Conservation (phyloP, 768 basidiomycete genomes). For the Leccinum fibrillosum region DNA sequence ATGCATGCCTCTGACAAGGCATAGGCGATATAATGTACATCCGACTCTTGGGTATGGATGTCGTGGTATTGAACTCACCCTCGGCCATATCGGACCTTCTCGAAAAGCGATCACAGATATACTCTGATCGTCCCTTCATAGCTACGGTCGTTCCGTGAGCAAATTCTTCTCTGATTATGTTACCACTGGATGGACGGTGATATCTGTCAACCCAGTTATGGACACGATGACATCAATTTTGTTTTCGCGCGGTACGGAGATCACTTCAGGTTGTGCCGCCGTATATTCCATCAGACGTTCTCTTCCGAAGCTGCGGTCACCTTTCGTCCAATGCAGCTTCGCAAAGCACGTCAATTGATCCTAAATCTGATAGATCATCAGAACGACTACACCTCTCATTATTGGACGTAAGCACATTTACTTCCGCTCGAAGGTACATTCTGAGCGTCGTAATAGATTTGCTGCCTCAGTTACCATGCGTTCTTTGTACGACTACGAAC, state of each 20-base stretch:
- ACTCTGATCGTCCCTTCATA: constrained; percentile 47
- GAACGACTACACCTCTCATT: constrained; percentile 4
- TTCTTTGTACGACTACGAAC: constrained; percentile 20
- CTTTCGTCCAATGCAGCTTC: constrained; percentile 9
- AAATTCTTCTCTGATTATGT: background rate
- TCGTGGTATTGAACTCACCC: background rate
- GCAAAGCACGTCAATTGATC: constrained; percentile 7
- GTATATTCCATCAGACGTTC: constrained; percentile 18
- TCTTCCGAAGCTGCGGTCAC: background rate
- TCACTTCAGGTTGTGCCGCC: constrained; percentile 9
- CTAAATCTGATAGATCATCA: constrained; percentile 6
- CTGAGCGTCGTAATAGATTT: constrained; percentile 18
- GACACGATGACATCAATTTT: constrained; percentile 11
- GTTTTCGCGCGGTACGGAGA: constrained; percentile 12
- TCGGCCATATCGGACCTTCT: constrained; percentile 38
- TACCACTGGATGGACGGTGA: background rate
- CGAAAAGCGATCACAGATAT: constrained; percentile 43
- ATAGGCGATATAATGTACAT: background rate
- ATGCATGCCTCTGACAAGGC: background rate
- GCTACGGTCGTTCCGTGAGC: constrained; percentile 16
- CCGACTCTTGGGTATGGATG: background rate
- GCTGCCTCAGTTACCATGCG: constrained; percentile 30
- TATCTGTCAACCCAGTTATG: constrained; percentile 9
- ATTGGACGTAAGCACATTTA: constrained; percentile 6
- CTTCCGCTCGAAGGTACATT: background rate